phyloP scores from a whole-genome alignment of 169 alveolate species.

The Miamiensis avidus region DNA sequence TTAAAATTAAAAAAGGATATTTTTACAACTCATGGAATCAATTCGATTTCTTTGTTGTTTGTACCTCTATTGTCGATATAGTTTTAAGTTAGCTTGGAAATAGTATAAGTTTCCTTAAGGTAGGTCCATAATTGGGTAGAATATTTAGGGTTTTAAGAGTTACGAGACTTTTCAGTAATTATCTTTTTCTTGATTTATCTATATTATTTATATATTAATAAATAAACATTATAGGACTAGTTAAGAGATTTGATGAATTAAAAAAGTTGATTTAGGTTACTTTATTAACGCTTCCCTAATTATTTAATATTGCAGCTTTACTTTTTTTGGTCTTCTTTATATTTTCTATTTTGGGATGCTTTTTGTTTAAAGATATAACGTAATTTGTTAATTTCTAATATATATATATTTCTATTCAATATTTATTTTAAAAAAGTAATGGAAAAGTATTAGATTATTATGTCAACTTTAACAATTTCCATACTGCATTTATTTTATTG shows the following conservation, averaged over 20 bases:
- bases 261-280: conserved; percentile 70
- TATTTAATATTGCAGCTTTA: conserved; percentile 74
- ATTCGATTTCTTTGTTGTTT: conserved; percentile 79
- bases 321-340: conserved; percentile 71
- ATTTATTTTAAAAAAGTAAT: conserved; percentile 25
- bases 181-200: no score
- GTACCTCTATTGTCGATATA: conserved; percentile 51
- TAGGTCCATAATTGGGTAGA: conserved; percentile 79
- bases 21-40: conserved; percentile 65
- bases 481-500: conserved; percentile 55
- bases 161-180: conserved; percentile 52
- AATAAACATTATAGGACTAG: conserved; percentile 63
- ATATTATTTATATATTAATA: no score
- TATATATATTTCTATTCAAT: no score
- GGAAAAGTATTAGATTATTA: conserved; percentile 47
- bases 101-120: conserved; percentile 53
- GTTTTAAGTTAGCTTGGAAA: conserved; percentile 20
- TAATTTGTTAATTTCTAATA: no score
- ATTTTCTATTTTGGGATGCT: conserved; percentile 60
- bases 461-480: conserved; percentile 63
- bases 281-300: conserved; percentile 65
- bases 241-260: conserved; percentile 69
- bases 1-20: conserved; percentile 46
- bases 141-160: conserved; percentile 55
- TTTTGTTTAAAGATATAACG: conserved; percentile 55